Evolutionary conservation across 1,284 basidiomycete species (phyloP).

Genomic region (Microbotryum violaceum): DNA sequence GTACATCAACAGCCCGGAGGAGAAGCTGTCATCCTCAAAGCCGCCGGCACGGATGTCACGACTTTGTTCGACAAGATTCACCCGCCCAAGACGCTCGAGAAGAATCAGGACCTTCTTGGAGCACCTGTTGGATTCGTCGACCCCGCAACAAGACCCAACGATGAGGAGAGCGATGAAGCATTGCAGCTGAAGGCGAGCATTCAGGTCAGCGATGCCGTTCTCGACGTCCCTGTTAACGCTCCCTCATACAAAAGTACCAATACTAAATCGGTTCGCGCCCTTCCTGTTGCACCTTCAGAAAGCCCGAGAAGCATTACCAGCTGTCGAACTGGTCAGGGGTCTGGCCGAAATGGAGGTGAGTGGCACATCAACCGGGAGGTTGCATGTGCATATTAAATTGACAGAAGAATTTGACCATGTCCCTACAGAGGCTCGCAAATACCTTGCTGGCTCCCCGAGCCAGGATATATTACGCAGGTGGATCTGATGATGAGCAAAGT

Average conservation of each 20-base stretch:
- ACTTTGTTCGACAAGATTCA: conserved; percentile 40
- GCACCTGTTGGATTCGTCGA: conserved; percentile 19
- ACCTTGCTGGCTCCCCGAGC: conserved; percentile 39
- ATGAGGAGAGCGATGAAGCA: conserved; percentile 6
- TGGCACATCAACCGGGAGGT: neutral
- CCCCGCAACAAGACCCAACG: conserved; percentile 17
- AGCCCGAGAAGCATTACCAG: conserved; percentile 10
- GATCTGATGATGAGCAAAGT: conserved; percentile 43
- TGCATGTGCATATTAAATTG: no score
- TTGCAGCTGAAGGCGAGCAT: conserved; percentile 23
- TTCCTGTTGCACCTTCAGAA: conserved; percentile 16
- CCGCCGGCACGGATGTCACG: neutral
- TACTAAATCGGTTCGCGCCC: no score
- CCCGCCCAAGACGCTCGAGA: conserved; percentile 42
- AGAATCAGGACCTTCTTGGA: conserved; percentile 31
- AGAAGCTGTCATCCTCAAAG: neutral
- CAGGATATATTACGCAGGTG: conserved; percentile 43
- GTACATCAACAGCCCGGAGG: neutral
- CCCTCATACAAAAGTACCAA: no score
- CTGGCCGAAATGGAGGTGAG: conserved; percentile 42
- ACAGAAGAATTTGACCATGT: no score
- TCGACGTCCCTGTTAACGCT: no score
- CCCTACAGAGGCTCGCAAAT: conserved; percentile 37
- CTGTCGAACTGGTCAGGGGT: conserved; percentile 35
- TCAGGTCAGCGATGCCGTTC: neutral